Evolutionary conservation across 495 filamentous ascomycete species (phyloP).

Genomic region (Penicillium pancosmium): DNA sequence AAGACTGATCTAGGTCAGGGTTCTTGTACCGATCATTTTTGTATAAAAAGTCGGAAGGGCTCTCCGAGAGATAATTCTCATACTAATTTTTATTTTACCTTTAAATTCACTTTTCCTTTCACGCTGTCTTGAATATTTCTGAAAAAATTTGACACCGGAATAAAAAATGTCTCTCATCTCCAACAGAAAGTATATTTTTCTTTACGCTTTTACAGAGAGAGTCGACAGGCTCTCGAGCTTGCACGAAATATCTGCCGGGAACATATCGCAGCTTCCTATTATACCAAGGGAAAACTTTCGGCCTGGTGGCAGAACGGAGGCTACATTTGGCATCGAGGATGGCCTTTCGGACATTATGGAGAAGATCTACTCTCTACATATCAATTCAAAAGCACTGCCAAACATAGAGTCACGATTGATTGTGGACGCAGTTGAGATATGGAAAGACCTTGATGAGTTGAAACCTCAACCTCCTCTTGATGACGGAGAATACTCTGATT

Average conservation of each 20-base stretch:
- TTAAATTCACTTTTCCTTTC: not conserved
- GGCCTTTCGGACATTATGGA: conserved; percentile 8
- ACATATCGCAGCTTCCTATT: not conserved
- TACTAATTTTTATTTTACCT: not conserved
- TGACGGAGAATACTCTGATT: not conserved
- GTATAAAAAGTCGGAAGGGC: not conserved
- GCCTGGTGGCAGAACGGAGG: not conserved
- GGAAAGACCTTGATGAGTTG: conserved; percentile 8
- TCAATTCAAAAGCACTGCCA: not conserved
- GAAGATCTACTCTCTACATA: conserved; percentile 7
- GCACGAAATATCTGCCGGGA: not conserved
- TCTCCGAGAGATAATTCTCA: not conserved
- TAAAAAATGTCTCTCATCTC: conserved; percentile 7
- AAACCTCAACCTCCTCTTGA: conserved; percentile 5
- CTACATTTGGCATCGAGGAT: conserved; percentile 4
- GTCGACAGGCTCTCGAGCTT: conserved; percentile 1
- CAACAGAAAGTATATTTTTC: conserved; percentile 2
- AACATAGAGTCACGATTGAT: conserved; percentile 1
- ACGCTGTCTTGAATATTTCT: not conserved
- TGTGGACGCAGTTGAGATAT: conserved; percentile 3
- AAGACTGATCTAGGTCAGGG: not conserved
- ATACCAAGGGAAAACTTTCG: not conserved
- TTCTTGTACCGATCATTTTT: not conserved
- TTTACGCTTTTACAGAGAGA: conserved; percentile 7
- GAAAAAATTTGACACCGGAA: not conserved